phyloP scores from a whole-genome alignment of 1,284 basidiomycete species.

The Fomitopsis pinicola region DNA sequence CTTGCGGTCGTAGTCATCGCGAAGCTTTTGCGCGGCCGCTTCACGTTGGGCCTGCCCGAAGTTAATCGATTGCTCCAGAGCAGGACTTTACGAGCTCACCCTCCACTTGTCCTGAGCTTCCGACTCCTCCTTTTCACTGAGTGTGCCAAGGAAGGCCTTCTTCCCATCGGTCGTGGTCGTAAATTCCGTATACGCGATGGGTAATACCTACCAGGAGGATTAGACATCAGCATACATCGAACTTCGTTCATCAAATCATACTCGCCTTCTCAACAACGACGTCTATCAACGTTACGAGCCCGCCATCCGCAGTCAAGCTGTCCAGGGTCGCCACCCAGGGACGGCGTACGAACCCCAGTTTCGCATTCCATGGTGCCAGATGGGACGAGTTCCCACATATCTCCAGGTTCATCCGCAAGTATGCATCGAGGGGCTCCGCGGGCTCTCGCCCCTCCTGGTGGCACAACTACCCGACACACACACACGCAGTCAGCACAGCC shows the following conservation, averaged over 20 bases:
- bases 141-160: slow-evolving; percentile 52
- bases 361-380: slow-evolving; percentile 84
- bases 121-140: slow-evolving; percentile 69
- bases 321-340: slow-evolving; percentile 74
- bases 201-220: slow-evolving; percentile 42
- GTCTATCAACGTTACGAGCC: slow-evolving; percentile 73
- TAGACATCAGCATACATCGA: slow-evolving; percentile 17
- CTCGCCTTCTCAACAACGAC: slow-evolving; percentile 66
- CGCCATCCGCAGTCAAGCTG: slow-evolving; percentile 82
- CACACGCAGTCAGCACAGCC: slow-evolving; percentile 48
- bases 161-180: slow-evolving; percentile 47
- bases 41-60: slow-evolving; percentile 45
- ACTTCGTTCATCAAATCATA: not conserved
- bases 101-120: slow-evolving; percentile 62
- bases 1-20: slow-evolving; percentile 50
- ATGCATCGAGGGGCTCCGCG: slow-evolving; percentile 80
- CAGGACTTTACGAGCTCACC: slow-evolving; percentile 37
- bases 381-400: slow-evolving; percentile 84
- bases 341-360: slow-evolving; percentile 69
- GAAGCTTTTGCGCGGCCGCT: slow-evolving; percentile 48
- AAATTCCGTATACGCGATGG: slow-evolving; percentile 64
- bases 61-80: not conserved
- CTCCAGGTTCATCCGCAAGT: slow-evolving; percentile 61
- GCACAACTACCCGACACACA: no score
- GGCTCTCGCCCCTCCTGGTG: slow-evolving; percentile 67